A percentile compares a stretch with the other conserved stretches of the same genome.
Conservation (phyloP, 805 yeast genomes). For the Candida fluviatilis region DNA sequence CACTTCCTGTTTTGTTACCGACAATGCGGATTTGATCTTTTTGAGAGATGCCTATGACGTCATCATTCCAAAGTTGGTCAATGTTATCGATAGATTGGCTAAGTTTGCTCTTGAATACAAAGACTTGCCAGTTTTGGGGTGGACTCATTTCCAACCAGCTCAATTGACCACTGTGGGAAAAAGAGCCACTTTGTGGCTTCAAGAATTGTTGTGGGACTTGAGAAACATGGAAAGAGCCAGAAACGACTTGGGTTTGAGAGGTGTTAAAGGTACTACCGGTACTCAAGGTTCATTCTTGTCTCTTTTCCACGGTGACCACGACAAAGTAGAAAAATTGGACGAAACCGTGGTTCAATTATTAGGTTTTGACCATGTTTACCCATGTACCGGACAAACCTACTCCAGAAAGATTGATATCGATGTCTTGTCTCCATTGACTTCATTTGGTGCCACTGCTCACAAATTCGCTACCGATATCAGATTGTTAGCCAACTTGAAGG, state of each 20-base stretch:
- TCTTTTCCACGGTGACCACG: constrained; percentile 94
- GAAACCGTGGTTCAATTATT: constrained; percentile 86
- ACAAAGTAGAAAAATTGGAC: constrained; percentile 90
- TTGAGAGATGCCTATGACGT: constrained; percentile 93
- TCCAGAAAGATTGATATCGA: constrained; percentile 97
- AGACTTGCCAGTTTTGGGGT: constrained; percentile 94
- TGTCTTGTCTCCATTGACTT: constrained; percentile 84
- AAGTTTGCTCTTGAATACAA: constrained; percentile 88
- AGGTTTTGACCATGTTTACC: constrained; percentile 93
- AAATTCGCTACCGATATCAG: constrained; percentile 97
- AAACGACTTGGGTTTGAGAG: constrained; percentile 93
- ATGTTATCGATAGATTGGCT: constrained; percentile 86
- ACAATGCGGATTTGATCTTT: constrained; percentile 95
- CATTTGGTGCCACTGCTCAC: constrained; percentile 94
- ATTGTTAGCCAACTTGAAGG: constrained; percentile 92
- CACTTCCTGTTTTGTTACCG: constrained; percentile 96
- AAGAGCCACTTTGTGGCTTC: constrained; percentile 96
- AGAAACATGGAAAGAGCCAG: constrained; percentile 95
- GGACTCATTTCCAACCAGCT: constrained; percentile 99
- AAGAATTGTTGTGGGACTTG: constrained; percentile 96
- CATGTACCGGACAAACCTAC: constrained; percentile 98
- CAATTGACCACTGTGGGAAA: constrained; percentile 98
- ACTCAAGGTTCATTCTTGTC: constrained; percentile 96
- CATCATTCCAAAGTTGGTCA: constrained; percentile 89
- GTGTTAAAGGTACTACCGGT: constrained; percentile 99